Conservation (phyloP, 306 rosid species). For the Vicia sativa region DNA sequence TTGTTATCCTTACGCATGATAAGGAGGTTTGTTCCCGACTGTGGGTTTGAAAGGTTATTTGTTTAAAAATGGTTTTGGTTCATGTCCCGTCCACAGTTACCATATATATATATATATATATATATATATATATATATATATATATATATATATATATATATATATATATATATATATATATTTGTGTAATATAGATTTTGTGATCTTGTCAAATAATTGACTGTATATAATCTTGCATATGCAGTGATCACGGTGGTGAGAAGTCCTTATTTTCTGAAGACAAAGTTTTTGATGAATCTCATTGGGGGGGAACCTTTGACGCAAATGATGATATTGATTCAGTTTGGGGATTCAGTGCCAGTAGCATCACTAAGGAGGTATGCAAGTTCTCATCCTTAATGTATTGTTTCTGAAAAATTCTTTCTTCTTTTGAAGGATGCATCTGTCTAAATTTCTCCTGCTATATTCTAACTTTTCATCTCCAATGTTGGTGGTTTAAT, state of each 20-base stretch:
- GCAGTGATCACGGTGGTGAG: conserved; percentile 67
- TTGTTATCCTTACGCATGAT: not conserved
- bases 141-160: no score
- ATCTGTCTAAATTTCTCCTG: conserved; percentile 2
- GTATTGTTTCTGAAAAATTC: conserved; percentile 25
- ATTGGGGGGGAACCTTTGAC: conserved; percentile 97
- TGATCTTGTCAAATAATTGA: conserved; percentile 28
- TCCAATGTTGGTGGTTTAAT: conserved; percentile 7
- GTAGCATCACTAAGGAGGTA: conserved; percentile 70
- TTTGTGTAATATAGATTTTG: not conserved
- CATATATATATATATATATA: no score
- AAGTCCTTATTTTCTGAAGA: conserved; percentile 76
- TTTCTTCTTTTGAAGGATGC: conserved; percentile 20
- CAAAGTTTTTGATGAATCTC: conserved; percentile 72
- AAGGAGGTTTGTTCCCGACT: conserved; percentile 11
- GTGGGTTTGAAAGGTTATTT: conserved; percentile 16
- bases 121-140: no score
- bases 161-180: conserved; percentile 13
- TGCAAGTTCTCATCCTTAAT: conserved; percentile 33
- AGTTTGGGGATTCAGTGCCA: conserved; percentile 81
- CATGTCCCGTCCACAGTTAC: conserved; percentile 17
- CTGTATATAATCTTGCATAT: conserved; percentile 40
- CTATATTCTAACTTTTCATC: conserved; percentile 15
- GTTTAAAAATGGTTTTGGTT: conserved; percentile 18
- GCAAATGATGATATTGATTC: conserved; percentile 83